phyloP scores from a whole-genome alignment of 1,284 basidiomycete species.

The Cutaneotrichosporon sp. region DNA sequence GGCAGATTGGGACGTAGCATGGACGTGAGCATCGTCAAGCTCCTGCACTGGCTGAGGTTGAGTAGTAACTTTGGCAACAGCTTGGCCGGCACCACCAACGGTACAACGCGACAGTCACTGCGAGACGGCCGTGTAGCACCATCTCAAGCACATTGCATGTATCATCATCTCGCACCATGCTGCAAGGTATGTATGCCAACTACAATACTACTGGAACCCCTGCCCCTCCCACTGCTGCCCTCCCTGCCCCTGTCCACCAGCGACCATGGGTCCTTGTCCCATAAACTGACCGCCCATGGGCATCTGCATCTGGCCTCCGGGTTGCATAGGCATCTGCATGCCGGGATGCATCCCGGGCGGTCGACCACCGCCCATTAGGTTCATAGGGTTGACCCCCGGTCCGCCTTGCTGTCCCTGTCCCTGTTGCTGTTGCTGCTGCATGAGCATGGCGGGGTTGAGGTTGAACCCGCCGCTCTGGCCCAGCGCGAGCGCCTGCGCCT shows the following conservation, averaged over 20 bases:
- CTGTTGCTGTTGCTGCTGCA: constrained; percentile 2
- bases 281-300: not conserved
- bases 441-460: constrained; percentile 4
- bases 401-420: not conserved
- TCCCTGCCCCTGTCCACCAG: not conserved
- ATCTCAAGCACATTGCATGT: too few species aligned
- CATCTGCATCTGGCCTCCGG: not conserved
- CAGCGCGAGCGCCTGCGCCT: constrained; percentile 11
- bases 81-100: too few species aligned
- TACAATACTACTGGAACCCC: not conserved
- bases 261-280: not conserved
- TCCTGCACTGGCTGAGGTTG: too few species aligned
- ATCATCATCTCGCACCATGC: too few species aligned
- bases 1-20: too few species aligned
- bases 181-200: not conserved
- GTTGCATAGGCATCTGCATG: not conserved
- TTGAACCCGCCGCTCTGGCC: constrained; percentile 4
- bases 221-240: not conserved
- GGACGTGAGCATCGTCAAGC: too few species aligned
- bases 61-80: too few species aligned
- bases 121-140: too few species aligned
- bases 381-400: not conserved
- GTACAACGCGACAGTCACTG: too few species aligned
- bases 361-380: not conserved
- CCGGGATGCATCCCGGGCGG: not conserved